Percentiles rank a stretch among this genome's conserved stretches.
phyloP scores from a whole-genome alignment of 345 rosid genomes.

The Dovyalis caffra region DNA sequence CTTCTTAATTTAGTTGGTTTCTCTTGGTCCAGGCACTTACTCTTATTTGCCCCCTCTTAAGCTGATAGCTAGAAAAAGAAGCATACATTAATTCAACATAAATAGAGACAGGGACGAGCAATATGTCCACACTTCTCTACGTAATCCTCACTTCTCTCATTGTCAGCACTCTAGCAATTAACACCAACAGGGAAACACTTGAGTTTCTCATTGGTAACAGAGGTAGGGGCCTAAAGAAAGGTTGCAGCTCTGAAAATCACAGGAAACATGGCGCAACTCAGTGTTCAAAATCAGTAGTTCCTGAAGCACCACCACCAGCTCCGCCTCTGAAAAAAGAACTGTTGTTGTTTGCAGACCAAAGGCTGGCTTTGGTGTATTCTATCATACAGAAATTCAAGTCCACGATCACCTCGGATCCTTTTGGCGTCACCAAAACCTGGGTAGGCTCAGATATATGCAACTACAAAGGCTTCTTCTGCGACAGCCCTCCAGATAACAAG shows the following conservation, averaged over 20 bases:
- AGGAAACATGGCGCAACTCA: conserved; percentile 11
- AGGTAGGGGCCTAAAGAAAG: background rate
- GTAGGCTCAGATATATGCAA: conserved; percentile 67
- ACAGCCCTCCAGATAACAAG: conserved; percentile 70
- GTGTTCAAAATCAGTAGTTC: conserved; percentile 20
- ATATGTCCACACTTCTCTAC: conserved; percentile 9
- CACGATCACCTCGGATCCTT: conserved; percentile 63
- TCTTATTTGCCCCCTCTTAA: conserved; percentile 6
- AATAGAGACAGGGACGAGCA: background rate
- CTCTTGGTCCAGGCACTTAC: background rate
- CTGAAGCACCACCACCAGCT: conserved; percentile 12
- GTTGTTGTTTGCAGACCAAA: conserved; percentile 54
- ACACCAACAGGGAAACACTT: background rate
- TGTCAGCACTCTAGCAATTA: conserved; percentile 8
- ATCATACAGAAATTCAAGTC: conserved; percentile 76
- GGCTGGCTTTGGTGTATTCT: conserved; percentile 71
- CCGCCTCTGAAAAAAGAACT: conserved; percentile 21
- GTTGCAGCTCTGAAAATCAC: conserved; percentile 19
- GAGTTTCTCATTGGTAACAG: background rate
- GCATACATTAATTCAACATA: background rate
- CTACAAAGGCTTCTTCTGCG: conserved; percentile 81
- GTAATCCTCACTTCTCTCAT: conserved; percentile 10
- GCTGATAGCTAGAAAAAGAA: background rate
- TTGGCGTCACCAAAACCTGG: conserved; percentile 69
- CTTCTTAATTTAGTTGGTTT: background rate